A percentile compares a stretch with the other conserved stretches of the same genome.
Conservation (phyloP, 2,329 filamentous ascomycete species). For the Diaporthe ampelina region DNA sequence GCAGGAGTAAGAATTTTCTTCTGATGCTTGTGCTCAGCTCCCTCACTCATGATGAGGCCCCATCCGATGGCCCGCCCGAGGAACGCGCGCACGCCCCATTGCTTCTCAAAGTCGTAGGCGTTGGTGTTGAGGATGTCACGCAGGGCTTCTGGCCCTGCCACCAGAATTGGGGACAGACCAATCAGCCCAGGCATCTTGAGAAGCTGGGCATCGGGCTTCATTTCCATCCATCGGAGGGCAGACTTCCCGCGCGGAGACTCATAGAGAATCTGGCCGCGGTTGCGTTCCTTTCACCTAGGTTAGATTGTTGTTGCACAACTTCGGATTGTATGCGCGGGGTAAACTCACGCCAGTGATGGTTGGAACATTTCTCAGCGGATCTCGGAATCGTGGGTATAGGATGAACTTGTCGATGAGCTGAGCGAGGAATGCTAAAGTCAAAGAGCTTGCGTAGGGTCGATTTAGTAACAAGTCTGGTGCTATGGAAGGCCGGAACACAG, state of each 20-base stretch:
- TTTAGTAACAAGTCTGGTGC: neutral
- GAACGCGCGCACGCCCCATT: conserved; percentile 35
- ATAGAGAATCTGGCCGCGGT: conserved; percentile 30
- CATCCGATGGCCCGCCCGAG: conserved; percentile 32
- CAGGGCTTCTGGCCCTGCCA: conserved; percentile 32
- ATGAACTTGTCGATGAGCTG: conserved; percentile 14
- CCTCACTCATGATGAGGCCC: conserved; percentile 37
- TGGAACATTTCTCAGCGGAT: conserved; percentile 28
- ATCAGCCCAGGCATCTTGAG: conserved; percentile 21
- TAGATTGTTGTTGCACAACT: neutral
- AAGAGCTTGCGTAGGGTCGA: conserved; percentile 23
- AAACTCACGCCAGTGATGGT: conserved; percentile 17
- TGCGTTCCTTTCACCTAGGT: neutral
- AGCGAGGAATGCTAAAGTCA: conserved; percentile 1
- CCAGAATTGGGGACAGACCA: conserved; percentile 24
- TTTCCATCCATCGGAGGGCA: conserved; percentile 37
- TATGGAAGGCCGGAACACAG: conserved; percentile 7
- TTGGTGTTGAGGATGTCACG: conserved; percentile 37
- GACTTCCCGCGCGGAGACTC: conserved; percentile 35
- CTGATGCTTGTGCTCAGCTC: conserved; percentile 36
- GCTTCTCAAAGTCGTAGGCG: conserved; percentile 35
- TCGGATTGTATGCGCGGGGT: no score
- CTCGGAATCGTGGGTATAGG: conserved; percentile 31
- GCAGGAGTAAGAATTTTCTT: conserved; percentile 29
- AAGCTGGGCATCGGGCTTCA: conserved; percentile 32